These are phyloP conservation scores for Oryza rufipogon DNA, from an alignment of 176 grass and related monocot genomes.

Conservation along the genomic window DNA sequence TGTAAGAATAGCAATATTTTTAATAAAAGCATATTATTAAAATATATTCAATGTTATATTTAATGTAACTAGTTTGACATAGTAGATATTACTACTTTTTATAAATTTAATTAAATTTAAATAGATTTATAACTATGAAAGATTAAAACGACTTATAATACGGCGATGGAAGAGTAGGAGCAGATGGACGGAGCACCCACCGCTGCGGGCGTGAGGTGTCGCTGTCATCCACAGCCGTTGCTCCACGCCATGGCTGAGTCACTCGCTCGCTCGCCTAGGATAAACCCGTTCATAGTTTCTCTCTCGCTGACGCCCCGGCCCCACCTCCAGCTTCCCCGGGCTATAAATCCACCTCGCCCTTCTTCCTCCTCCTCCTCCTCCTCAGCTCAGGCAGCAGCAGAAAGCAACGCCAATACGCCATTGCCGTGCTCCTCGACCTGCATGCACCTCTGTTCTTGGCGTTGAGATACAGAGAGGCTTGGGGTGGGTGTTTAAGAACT, in stretches of 20 bases:
- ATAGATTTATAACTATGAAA: no score
- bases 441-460: neutral
- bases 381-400: neutral
- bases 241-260: conserved; percentile 77
- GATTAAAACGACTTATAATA: no score
- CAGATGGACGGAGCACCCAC: no score
- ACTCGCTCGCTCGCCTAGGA: conserved; percentile 20
- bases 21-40: no score
- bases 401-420: neutral
- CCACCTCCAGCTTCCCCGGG: neutral
- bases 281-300: neutral
- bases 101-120: no score
- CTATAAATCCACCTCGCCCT: conserved; percentile 33
- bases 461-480: neutral
- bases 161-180: no score
- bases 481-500: no score
- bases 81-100: no score
- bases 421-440: conserved; percentile 10
- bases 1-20: no score
- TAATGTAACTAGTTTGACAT: no score
- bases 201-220: neutral
- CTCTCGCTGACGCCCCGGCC: neutral
- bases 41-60: no score
- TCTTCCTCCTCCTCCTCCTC: no score
- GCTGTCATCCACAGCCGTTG: conserved; percentile 16